These are phyloP conservation scores for Colletotrichum falcatum DNA, from an alignment of 2,329 filamentous ascomycete genomes.

Conservation along the genomic window DNA sequence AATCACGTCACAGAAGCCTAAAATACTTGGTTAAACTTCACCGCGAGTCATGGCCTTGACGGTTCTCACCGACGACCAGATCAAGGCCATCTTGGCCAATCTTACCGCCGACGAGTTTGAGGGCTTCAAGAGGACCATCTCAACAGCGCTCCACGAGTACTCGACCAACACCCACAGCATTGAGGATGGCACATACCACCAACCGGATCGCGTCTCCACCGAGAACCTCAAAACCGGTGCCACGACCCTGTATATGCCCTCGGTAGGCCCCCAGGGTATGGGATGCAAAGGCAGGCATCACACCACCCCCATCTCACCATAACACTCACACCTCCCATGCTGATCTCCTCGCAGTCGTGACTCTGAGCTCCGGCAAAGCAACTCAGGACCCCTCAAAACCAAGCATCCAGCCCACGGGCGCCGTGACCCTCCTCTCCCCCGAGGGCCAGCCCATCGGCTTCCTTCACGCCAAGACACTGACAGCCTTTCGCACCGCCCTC, in stretches of 20 bases:
- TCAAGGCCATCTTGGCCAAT: constrained; percentile 65
- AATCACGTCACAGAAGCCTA: neutral
- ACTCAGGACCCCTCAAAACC: constrained; percentile 47
- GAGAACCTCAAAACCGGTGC: constrained; percentile 61
- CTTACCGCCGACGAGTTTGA: constrained; percentile 66
- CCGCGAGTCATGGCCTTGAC: constrained; percentile 64
- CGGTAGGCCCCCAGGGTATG: constrained; percentile 71
- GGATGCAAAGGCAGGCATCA: constrained; percentile 71
- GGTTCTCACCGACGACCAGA: constrained; percentile 68
- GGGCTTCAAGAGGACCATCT: constrained; percentile 61
- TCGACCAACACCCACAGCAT: constrained; percentile 65
- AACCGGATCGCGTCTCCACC: constrained; percentile 65
- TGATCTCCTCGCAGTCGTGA: constrained; percentile 65
- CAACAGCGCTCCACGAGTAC: constrained; percentile 69
- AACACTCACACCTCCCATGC: constrained; percentile 7
- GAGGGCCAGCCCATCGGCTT: constrained; percentile 74
- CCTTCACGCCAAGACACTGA: constrained; percentile 79
- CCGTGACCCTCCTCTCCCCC: constrained; percentile 75
- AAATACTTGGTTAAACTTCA: neutral
- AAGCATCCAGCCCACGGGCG: constrained; percentile 67
- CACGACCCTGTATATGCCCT: constrained; percentile 81
- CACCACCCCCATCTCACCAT: neutral
- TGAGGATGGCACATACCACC: constrained; percentile 61
- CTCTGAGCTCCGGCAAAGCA: constrained; percentile 61
- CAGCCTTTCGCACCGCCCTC: constrained; percentile 84